Conservation (phyloP, 441 rosid genomes). For the Populus hybrid region DNA sequence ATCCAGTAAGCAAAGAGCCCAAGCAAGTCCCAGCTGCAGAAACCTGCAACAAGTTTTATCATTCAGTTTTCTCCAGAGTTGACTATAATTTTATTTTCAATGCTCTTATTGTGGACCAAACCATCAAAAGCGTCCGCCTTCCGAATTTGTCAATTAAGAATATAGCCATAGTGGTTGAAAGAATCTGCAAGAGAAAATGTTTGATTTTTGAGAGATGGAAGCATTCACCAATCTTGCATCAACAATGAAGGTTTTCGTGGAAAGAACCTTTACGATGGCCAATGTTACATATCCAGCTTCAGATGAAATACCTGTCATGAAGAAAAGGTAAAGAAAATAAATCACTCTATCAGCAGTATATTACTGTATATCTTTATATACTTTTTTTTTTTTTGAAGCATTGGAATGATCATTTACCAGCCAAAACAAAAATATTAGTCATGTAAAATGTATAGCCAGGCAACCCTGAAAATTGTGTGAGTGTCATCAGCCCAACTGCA, state of each 20-base stretch:
- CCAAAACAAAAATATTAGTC: conserved; percentile 35
- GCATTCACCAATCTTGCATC: neutral
- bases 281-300: neutral
- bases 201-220: neutral
- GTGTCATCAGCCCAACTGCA: conserved; percentile 49
- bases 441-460: conserved; percentile 38
- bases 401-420: conserved; percentile 28
- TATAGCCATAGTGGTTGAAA: conserved; percentile 37
- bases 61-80: neutral
- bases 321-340: neutral
- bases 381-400: neutral
- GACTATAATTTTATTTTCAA: neutral
- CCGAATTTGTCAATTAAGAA: conserved; percentile 53
- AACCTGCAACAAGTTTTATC: conserved; percentile 25
- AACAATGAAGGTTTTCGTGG: neutral
- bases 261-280: neutral
- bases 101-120: conserved; percentile 5
- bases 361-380: neutral
- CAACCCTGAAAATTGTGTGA: conserved; percentile 45
- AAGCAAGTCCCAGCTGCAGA: conserved; percentile 49
- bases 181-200: conserved; percentile 13
- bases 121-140: conserved; percentile 62
- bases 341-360: neutral
- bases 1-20: conserved; percentile 44
- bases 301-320: neutral